Evolutionary conservation across 2,329 filamentous ascomycete genomes (phyloP).

Genomic region (Volutella citrinella): DNA sequence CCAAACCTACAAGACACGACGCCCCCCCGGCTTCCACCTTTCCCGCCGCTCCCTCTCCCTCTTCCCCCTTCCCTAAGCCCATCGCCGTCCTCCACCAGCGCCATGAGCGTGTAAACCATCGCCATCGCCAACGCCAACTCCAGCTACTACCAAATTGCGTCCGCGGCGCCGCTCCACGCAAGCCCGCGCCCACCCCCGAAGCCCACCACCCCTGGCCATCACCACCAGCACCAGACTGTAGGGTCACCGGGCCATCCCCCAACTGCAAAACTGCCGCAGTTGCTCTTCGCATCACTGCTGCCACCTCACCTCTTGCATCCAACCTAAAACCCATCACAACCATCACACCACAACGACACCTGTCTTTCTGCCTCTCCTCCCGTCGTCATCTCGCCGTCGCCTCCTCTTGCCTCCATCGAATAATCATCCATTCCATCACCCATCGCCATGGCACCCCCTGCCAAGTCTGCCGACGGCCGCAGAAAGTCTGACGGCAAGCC

Average conservation of each 20-base stretch:
- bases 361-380: too few species aligned
- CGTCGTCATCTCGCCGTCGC: slow-evolving; percentile 10
- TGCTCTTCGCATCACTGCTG: slow-evolving; percentile 7
- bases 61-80: slow-evolving; percentile 19
- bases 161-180: slow-evolving; percentile 26
- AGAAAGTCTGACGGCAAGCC: slow-evolving; percentile 37
- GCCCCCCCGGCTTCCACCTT: slow-evolving; percentile 26
- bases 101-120: slow-evolving; percentile 20
- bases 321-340: too few species aligned
- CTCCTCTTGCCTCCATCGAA: slow-evolving; percentile 7
- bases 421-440: slow-evolving; percentile 1
- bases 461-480: slow-evolving; percentile 33
- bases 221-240: slow-evolving; percentile 25
- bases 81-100: slow-evolving; percentile 26
- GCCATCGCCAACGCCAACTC: slow-evolving; percentile 21
- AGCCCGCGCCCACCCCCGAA: slow-evolving; percentile 27
- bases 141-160: slow-evolving; percentile 21
- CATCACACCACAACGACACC: too few species aligned
- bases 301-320: neutral
- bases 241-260: slow-evolving; percentile 24
- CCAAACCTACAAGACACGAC: slow-evolving; percentile 36
- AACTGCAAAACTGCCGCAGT: slow-evolving; percentile 14
- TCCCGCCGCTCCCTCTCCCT: slow-evolving; percentile 14
- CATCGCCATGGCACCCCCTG: slow-evolving; percentile 32
- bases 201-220: slow-evolving; percentile 28